These are phyloP conservation scores for Salix udensis DNA, from an alignment of 345 rosid genomes.

Conservation along the genomic window DNA sequence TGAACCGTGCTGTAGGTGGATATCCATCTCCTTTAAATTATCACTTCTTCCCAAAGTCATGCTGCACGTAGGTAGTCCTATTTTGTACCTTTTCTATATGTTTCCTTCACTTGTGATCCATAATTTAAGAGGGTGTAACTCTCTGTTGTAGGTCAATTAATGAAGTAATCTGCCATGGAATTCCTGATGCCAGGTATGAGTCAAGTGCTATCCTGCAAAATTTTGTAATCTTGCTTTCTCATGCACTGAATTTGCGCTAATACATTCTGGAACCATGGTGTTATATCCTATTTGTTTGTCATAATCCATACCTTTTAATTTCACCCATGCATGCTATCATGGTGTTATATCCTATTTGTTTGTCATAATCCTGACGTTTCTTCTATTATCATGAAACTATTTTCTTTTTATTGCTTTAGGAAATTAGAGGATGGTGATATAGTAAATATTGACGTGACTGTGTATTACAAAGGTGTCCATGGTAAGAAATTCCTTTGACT, in stretches of 20 bases:
- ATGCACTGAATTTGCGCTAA: neutral
- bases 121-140: slow-evolving; percentile 18
- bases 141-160: slow-evolving; percentile 71
- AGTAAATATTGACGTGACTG: slow-evolving; percentile 83
- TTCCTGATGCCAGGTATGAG: slow-evolving; percentile 91
- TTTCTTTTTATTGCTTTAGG: slow-evolving; percentile 41
- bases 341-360: too few relatives aligned
- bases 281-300: neutral
- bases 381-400: neutral
- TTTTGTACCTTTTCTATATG: slow-evolving; percentile 16
- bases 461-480: slow-evolving; percentile 87
- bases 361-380: too few relatives aligned
- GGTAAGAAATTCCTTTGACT: slow-evolving; percentile 42
- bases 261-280: neutral
- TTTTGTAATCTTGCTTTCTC: neutral
- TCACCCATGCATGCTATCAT: neutral
- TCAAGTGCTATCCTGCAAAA: neutral
- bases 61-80: slow-evolving; percentile 96
- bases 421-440: slow-evolving; percentile 93
- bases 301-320: neutral
- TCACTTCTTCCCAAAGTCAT: slow-evolving; percentile 92
- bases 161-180: slow-evolving; percentile 98
- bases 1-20: slow-evolving; percentile 53
- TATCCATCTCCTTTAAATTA: slow-evolving; percentile 98
- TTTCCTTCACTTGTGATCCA: slow-evolving; percentile 3